phyloP scores from a whole-genome alignment of 2,329 filamentous ascomycete species.

The Madurella fahalii region DNA sequence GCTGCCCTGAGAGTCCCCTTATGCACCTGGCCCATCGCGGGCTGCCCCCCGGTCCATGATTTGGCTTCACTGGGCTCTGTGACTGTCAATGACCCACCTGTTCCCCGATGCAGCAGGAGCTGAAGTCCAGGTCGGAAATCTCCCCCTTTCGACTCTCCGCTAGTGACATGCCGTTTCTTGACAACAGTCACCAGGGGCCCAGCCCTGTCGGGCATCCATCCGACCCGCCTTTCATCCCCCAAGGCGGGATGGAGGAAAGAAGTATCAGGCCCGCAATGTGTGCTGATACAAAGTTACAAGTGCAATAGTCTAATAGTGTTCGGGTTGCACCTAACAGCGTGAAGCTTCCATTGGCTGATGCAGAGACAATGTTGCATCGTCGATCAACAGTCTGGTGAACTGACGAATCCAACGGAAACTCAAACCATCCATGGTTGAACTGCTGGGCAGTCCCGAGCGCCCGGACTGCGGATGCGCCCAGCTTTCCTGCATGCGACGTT shows the following conservation, averaged over 20 bases:
- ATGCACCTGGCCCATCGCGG: slow-evolving; percentile 1
- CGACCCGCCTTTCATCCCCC: too few species aligned
- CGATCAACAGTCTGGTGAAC: too few species aligned
- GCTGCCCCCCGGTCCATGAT: background rate
- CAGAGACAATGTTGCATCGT: too few species aligned
- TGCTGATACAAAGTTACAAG: too few species aligned
- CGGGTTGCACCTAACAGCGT: too few species aligned
- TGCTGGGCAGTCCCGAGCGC: background rate
- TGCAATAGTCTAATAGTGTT: too few species aligned
- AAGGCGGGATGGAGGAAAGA: background rate
- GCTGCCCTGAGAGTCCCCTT: slow-evolving; percentile 15
- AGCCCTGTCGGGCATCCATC: background rate
- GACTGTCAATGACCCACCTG: slow-evolving; percentile 14
- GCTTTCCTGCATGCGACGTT: background rate
- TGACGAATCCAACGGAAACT: too few species aligned
- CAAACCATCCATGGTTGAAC: background rate
- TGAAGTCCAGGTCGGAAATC: slow-evolving; percentile 3
- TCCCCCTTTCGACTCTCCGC: background rate
- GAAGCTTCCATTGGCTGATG: too few species aligned
- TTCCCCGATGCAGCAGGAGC: slow-evolving; percentile 10
- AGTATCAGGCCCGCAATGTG: background rate
- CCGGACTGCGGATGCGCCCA: background rate
- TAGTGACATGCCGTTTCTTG: background rate
- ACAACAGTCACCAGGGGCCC: too few species aligned
- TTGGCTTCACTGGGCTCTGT: slow-evolving; percentile 13